These are phyloP conservation scores for Colletotrichum liriopes DNA, from an alignment of 2,329 filamentous ascomycete species.

Conservation along the genomic window DNA sequence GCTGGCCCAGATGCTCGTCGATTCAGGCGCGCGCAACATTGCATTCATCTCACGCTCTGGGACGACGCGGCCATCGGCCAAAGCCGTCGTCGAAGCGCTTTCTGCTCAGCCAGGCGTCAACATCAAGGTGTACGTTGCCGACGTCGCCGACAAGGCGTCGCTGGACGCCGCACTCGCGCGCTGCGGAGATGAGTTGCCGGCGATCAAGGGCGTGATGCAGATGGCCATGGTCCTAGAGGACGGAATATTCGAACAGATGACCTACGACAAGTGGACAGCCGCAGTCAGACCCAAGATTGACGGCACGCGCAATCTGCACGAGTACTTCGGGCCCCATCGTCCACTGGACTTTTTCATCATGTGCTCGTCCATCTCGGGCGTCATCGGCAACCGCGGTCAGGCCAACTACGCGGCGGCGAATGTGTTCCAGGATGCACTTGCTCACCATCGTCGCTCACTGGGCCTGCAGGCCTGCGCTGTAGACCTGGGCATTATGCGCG, in stretches of 20 bases:
- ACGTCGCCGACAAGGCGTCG: slow-evolving; percentile 48
- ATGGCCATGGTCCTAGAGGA: slow-evolving; percentile 41
- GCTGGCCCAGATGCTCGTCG: slow-evolving; percentile 47
- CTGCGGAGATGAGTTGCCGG: slow-evolving; percentile 44
- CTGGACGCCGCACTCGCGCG: neutral
- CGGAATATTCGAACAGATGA: slow-evolving; percentile 49
- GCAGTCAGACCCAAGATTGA: slow-evolving; percentile 50
- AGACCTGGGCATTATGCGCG: neutral
- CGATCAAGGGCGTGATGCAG: slow-evolving; percentile 43
- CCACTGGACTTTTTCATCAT: slow-evolving; percentile 51
- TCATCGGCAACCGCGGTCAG: slow-evolving; percentile 54
- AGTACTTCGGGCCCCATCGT: slow-evolving; percentile 36
- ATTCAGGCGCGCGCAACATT: slow-evolving; percentile 49
- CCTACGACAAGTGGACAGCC: slow-evolving; percentile 46
- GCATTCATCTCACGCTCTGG: slow-evolving; percentile 50
- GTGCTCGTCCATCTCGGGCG: slow-evolving; percentile 49
- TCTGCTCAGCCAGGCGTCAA: too few relatives aligned
- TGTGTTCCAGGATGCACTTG: slow-evolving; percentile 51
- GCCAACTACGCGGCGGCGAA: slow-evolving; percentile 59
- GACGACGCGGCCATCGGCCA: too few relatives aligned
- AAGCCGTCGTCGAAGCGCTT: too few relatives aligned
- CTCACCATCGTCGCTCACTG: neutral
- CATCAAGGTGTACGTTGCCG: slow-evolving; percentile 47
- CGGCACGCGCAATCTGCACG: slow-evolving; percentile 54
- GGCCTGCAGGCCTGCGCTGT: neutral